Evolutionary conservation across 2,329 filamentous ascomycete genomes (phyloP), one percentile per base, ranked within the genome.

Genomic region (Fonsecaea erecta): DNA sequence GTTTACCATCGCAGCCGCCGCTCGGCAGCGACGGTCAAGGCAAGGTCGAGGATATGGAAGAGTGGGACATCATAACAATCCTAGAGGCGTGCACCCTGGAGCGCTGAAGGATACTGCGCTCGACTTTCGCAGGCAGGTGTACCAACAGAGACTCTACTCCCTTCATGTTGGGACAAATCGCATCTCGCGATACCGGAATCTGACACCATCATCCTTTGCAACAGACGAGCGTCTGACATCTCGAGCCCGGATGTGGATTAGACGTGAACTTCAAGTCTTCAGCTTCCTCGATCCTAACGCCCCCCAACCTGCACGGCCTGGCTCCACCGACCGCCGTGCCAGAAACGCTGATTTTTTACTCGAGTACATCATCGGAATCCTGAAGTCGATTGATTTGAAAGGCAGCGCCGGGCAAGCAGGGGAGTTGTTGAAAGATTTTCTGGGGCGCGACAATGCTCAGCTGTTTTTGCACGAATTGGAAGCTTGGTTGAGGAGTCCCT

Each of bases 391-490:
- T 16, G 92, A 97, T 73, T 83, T 93, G 3, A 92, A 92, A 77
- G 90, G 87, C 3, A 91, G 90, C 67, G 84, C 85, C 43, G 93
- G 92, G 0, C 87, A 91, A 71, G 92, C 92, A 0, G 91, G 95
- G 74, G 87, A 91, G 48, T 84, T 97, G 77, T 76, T 97, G 40
- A 81, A 86, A 24, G 91, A 95, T 55, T 95, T 93, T 69, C 74
- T 97, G 3, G 93, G 93, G 0, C 82, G 88, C 62, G 86, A 89
- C 18, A 86, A 93, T 75, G 87, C 92, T 1, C 81, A 83, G 18
- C 76, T 96, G 43, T 92, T 98, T 70, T 77, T 97, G 65, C 94
- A 98, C 77, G 94, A 98, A 78, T 77, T 97, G 66, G 85, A 89
- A 66, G 86, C 87, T 11, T 98, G 91, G 87, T 77, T 98, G 70